Evolutionary conservation across 1,284 basidiomycete genomes (phyloP).

Genomic region (Apiotrichum laibachii): DNA sequence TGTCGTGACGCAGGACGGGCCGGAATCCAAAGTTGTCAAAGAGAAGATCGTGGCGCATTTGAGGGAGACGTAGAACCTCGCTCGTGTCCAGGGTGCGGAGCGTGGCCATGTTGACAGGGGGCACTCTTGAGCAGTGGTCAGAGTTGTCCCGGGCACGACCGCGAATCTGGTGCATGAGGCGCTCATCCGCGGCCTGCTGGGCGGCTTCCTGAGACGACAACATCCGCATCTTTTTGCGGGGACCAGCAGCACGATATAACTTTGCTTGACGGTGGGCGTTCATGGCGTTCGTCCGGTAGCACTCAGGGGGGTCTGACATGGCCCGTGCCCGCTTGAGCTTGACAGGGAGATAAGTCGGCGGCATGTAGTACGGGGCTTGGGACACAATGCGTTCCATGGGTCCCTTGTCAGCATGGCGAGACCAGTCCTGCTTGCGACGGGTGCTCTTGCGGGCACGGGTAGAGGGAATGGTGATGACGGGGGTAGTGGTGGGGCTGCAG

Average conservation of each 20-base stretch:
- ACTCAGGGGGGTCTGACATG: conserved; percentile 23
- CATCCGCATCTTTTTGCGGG: conserved; percentile 22
- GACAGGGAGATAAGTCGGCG: conserved; percentile 3
- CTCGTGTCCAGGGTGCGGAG: conserved; percentile 80
- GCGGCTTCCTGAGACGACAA: conserved; percentile 21
- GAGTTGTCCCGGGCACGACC: conserved; percentile 27
- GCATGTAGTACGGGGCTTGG: conserved; percentile 8
- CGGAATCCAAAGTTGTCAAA: conserved; percentile 61
- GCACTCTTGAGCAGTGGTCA: conserved; percentile 46
- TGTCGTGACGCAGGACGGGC: conserved; percentile 47
- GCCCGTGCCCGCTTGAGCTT: conserved; percentile 21
- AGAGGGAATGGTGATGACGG: not conserved
- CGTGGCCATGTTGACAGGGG: conserved; percentile 77
- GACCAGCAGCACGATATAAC: conserved; percentile 14
- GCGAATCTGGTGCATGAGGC: conserved; percentile 23
- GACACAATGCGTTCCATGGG: conserved; percentile 24
- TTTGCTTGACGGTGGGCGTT: conserved; percentile 15
- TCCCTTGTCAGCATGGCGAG: conserved; percentile 11
- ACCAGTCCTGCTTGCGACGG: conserved; percentile 8
- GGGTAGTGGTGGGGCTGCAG: not conserved
- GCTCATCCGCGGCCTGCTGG: conserved; percentile 19
- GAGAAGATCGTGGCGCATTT: conserved; percentile 86
- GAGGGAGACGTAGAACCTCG: conserved; percentile 81
- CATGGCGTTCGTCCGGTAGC: conserved; percentile 13
- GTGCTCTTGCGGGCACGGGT: not conserved